Base-by-base conservation (phyloP, 768 basidiomycete species). In the Lentinula sp. region DNA sequence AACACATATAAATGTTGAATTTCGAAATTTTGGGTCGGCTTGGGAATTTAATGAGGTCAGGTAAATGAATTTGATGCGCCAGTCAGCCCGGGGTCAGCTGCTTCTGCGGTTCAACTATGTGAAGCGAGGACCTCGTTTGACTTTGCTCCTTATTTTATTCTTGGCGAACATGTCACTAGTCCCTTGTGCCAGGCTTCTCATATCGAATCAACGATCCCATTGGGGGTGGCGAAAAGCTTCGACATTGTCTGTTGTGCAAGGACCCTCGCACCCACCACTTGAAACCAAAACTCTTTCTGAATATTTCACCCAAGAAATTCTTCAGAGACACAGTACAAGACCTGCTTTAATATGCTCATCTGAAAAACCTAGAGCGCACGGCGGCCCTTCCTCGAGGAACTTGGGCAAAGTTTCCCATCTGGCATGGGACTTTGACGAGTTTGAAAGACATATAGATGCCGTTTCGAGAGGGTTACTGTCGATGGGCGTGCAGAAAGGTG, bases 401-500 rank as follows among this genome's bases (percentile, higher is more conserved):
- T 71, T 84, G 61, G 79, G 71, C 12, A 68, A 76, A n/a, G 66
- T 63, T 15, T 72, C 75, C 1, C 81, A 85, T 67, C 77, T 94
- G 13, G 81, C 84, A 23, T 93, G 91, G 91, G 82, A 84, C 62
- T 94, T 85, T 68, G 74, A 68, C 2, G 89, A 91, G 71, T 86
- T 94, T 60, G 79, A 87, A 65, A 66, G 73, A 45, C 85, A 90
- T 65, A 83, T 90, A 45, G 73, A 78, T 46, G 86, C 90, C 3
- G 77, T 90, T 6, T 85, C 91, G 1, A 76, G 88, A 52, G 92
- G 91, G 0, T 75, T 94, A 18, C 61, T 91, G 13, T 72, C 71
- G 1, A 73, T 93, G 74, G 90, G 90, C 15, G 85, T 94, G 4
- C 73, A 76, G 69, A 87, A 82, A 68, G 91, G 92, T 0, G 90